Conservation (phyloP, 2,329 filamentous ascomycete genomes). For the Passalora sequoiae region DNA sequence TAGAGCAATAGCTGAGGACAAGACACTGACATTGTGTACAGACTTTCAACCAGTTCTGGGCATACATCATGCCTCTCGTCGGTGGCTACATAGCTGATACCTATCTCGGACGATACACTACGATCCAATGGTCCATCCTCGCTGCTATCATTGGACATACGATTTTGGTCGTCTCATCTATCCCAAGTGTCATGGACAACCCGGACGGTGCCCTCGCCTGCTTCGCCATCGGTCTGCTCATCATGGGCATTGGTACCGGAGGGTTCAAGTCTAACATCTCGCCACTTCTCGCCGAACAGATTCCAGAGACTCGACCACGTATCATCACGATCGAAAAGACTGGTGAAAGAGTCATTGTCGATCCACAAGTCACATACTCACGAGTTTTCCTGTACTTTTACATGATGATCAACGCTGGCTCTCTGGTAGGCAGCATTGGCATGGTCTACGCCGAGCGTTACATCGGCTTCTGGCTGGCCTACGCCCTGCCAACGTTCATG, state of each 20-base stretch:
- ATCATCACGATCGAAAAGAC: conserved; percentile 37
- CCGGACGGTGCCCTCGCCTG: conserved; percentile 53
- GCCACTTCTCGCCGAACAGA: conserved; percentile 47
- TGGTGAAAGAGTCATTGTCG: conserved; percentile 45
- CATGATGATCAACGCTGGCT: conserved; percentile 66
- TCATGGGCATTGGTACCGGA: conserved; percentile 69
- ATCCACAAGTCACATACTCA: conserved; percentile 44
- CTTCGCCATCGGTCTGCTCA: conserved; percentile 59
- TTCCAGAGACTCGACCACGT: conserved; percentile 37
- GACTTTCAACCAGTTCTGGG: conserved; percentile 47
- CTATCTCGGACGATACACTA: conserved; percentile 63
- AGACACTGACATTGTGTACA: neutral
- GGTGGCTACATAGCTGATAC: conserved; percentile 58
- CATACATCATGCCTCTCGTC: conserved; percentile 43
- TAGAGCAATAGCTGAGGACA: neutral
- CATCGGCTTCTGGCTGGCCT: conserved; percentile 63
- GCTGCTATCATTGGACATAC: conserved; percentile 63
- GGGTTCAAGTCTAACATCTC: conserved; percentile 72
- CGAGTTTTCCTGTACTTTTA: conserved; percentile 61
- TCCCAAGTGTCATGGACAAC: conserved; percentile 58
- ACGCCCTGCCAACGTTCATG: conserved; percentile 56
- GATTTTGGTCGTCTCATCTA: conserved; percentile 60
- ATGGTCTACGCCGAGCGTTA: conserved; percentile 64
- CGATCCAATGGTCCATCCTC: conserved; percentile 60
- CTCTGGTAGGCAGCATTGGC: conserved; percentile 56